Conservation (phyloP, 352 stramenopile genomes). For the Pythium sp. region DNA sequence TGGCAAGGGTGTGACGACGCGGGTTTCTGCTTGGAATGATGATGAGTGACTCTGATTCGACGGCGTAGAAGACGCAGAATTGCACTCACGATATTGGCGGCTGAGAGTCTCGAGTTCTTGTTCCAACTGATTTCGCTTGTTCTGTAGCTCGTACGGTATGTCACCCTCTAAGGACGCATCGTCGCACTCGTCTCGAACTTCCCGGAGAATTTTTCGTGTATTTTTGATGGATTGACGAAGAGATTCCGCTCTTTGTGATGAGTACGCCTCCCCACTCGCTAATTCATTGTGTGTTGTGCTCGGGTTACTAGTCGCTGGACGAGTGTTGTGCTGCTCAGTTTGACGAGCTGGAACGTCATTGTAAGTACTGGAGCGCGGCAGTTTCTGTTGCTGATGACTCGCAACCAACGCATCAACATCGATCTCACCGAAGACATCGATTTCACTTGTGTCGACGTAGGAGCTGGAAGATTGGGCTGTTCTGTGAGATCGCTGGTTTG, state of each 20-base stretch:
- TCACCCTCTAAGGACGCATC: slow-evolving; percentile 81
- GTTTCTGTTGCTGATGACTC: slow-evolving; percentile 36
- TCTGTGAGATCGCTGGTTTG: neutral
- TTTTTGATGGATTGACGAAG: slow-evolving; percentile 54
- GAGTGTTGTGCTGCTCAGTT: neutral
- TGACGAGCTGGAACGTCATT: neutral
- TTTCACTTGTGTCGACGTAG: slow-evolving; percentile 18
- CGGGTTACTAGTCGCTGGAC: neutral
- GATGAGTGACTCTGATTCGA: slow-evolving; percentile 20
- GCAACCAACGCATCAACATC: slow-evolving; percentile 58
- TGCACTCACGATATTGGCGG: slow-evolving; percentile 56
- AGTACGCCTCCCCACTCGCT: slow-evolving; percentile 15
- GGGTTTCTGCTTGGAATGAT: slow-evolving; percentile 12
- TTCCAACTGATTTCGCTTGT: slow-evolving; percentile 49
- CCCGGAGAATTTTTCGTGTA: slow-evolving; percentile 57
- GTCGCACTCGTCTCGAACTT: slow-evolving; percentile 77
- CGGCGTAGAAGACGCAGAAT: slow-evolving; percentile 25
- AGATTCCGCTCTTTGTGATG: slow-evolving; percentile 24
- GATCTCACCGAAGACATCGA: slow-evolving; percentile 32
- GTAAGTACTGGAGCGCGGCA: neutral
- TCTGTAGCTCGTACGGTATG: slow-evolving; percentile 48
- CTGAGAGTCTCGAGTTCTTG: slow-evolving; percentile 57
- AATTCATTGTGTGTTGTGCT: slow-evolving; percentile 9
- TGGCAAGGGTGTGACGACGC: neutral
- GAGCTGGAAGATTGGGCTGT: neutral